Base-by-base conservation (phyloP, 2,329 filamentous ascomycete species). In the Tolypocladium pustulatum region DNA sequence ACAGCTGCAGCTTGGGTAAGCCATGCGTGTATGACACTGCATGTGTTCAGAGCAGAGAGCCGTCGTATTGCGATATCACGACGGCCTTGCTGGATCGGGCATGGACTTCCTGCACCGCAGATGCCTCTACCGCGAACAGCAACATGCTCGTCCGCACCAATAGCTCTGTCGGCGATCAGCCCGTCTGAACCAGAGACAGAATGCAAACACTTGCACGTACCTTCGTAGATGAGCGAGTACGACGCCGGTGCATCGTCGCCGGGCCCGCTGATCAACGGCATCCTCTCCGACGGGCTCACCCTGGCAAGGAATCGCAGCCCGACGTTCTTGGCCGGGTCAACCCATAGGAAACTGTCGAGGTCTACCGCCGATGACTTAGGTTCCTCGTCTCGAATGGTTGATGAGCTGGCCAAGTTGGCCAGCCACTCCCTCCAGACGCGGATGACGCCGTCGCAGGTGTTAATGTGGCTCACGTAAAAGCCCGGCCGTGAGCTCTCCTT, bases 381-480 rank as follows among this genome's bases (percentile, higher is more conserved):
- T 1, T 43, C 57, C 20, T 55, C 52, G 27, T 58, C 55, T 52
- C 40, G 46, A 9, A 51, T 15, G 25, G 38, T 34, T 2, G 58
- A 55, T 34, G 55, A 57, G 20, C 54, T 58, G 3, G 74, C 70
- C 64, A 71, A 67, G 32, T 77, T 72, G 7, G 77, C 76, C 40
- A 94, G 74, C 89, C 90, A 94, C 20, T 86, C 76, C 57, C 88
- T 81, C 79, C 85, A 92, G 0, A 94, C 77, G 34, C 89, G 80
- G 43, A 91, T 75, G 6, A 90, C 81, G 1, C 86, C 78, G 58
- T 91, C 85, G 57, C 83, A 81, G 43, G 93, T 75, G 49, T 83
- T 85, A 56, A 87, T 80, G 61, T 85, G 83, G 66, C 80, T 85
- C 57, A 83, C 73, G 63, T 90, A 86, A 0, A 89, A 69, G 4